Percentiles rank a stretch among this genome's conserved stretches.
Conservation (phyloP, 805 yeast species). For the Yamadazyma laniorum region DNA sequence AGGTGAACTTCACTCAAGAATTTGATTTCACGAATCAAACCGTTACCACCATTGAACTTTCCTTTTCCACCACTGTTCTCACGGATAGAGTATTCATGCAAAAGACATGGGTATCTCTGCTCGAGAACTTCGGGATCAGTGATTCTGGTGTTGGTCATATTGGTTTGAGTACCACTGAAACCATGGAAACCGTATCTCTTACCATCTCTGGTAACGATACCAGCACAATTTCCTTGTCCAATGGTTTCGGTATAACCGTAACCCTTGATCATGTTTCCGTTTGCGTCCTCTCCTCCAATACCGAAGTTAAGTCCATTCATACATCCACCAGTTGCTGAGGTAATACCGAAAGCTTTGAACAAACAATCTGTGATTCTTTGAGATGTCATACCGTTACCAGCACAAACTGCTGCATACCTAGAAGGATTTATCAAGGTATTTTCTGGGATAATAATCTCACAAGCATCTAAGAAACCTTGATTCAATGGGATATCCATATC, state of each 20-base stretch:
- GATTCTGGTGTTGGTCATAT: conserved; percentile 38
- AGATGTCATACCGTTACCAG: conserved; percentile 22
- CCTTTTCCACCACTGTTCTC: conserved; percentile 19
- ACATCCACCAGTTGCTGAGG: conserved; percentile 21
- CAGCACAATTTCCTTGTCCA: conserved; percentile 22
- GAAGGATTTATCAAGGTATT: conserved; percentile 18
- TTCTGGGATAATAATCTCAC: conserved; percentile 17
- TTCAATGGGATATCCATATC: conserved; percentile 85
- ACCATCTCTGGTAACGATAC: conserved; percentile 14
- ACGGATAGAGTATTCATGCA: conserved; percentile 15
- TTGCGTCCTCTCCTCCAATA: conserved; percentile 17
- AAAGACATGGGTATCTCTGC: conserved; percentile 18
- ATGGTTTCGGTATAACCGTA: conserved; percentile 18
- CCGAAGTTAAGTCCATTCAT: conserved; percentile 22
- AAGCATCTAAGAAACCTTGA: conserved; percentile 22
- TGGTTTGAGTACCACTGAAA: conserved; percentile 39
- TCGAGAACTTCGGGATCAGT: conserved; percentile 21
- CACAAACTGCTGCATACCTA: conserved; percentile 19
- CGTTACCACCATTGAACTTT: conserved; percentile 20
- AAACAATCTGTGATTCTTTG: conserved; percentile 22
- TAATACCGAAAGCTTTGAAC: conserved; percentile 21
- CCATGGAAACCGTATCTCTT: conserved; percentile 16
- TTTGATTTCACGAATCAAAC: conserved; percentile 19
- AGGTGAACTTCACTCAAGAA: conserved; percentile 17
- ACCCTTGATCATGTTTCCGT: conserved; percentile 18